Percentiles rank a stretch among this genome's conserved stretches.
These are phyloP conservation scores for Linum trigynum DNA, from an alignment of 345 rosid genomes.

Conservation along the genomic window DNA sequence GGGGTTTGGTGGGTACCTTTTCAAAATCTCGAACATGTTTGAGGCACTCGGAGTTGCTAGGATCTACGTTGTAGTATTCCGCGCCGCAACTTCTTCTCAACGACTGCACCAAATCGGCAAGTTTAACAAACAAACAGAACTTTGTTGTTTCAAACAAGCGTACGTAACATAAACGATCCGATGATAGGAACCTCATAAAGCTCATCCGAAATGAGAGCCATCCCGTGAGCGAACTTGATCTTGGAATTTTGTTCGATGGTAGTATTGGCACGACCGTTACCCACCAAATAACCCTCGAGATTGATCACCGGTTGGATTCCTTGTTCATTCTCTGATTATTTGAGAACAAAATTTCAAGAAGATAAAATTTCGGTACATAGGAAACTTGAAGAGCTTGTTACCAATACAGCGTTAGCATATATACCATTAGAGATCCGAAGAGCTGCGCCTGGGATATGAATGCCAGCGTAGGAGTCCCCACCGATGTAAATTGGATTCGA, in stretches of 20 bases:
- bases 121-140: background rate
- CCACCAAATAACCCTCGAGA: conserved; percentile 43
- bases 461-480: conserved; percentile 31
- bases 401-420: background rate
- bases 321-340: conserved; percentile 17
- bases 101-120: conserved; percentile 1
- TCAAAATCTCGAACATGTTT: conserved; percentile 3
- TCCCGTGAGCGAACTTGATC: conserved; percentile 32
- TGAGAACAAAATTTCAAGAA: background rate
- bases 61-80: conserved; percentile 14
- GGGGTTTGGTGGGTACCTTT: conserved; percentile 7
- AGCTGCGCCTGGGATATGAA: conserved; percentile 19
- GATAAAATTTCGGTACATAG: background rate
- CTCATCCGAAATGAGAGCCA: conserved; percentile 49
- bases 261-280: conserved; percentile 29
- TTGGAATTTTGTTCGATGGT: conserved; percentile 23
- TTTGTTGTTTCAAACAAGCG: no score
- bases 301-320: conserved; percentile 17
- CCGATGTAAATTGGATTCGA: conserved; percentile 20
- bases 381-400: background rate
- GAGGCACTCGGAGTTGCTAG: conserved; percentile 14
- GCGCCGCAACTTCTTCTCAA: conserved; percentile 17
- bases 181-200: conserved; percentile 33
- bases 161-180: no score
- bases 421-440: background rate